Conservation (phyloP, 2,329 filamentous ascomycete genomes). For the Pyricularia pennisetigena region DNA sequence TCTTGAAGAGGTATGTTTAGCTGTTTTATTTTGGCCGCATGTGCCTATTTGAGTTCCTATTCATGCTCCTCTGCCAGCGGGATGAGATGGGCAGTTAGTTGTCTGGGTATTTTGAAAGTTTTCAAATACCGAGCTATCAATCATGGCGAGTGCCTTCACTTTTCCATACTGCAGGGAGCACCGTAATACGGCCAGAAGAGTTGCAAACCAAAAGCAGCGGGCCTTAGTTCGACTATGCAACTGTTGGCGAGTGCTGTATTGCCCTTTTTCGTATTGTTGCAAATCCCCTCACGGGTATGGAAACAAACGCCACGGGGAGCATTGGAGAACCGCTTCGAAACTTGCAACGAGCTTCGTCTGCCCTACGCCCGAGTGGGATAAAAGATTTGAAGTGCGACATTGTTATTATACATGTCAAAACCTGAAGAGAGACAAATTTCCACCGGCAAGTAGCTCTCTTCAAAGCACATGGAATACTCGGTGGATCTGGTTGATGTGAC, state of each 20-base stretch:
- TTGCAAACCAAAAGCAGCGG: not conserved
- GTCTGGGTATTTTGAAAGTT: not conserved
- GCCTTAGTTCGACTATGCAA: not conserved
- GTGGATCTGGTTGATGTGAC: not conserved
- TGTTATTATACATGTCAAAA: not conserved
- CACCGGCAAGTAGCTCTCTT: not conserved
- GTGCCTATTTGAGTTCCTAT: constrained; percentile 8
- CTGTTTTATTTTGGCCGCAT: constrained; percentile 8
- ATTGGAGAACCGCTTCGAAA: not conserved
- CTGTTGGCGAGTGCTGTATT: not conserved
- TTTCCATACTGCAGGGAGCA: not conserved
- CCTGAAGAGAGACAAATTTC: not conserved
- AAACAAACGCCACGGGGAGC: not conserved
- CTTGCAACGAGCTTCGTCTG: not conserved
- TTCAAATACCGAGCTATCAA: not conserved
- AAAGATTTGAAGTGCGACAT: not conserved
- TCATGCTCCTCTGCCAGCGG: constrained; percentile 4
- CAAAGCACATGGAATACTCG: not conserved
- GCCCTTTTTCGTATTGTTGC: not conserved
- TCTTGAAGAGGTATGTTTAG: constrained; percentile 63
- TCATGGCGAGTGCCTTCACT: not conserved
- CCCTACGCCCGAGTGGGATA: not conserved
- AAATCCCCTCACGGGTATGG: not conserved
- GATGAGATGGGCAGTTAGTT: not conserved
- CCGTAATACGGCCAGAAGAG: not conserved